A percentile compares a stretch with the other conserved stretches of the same genome.
Evolutionary conservation across 192 early-diverging fungal genomes (phyloP).

Genomic region (Coemansia sp.): DNA sequence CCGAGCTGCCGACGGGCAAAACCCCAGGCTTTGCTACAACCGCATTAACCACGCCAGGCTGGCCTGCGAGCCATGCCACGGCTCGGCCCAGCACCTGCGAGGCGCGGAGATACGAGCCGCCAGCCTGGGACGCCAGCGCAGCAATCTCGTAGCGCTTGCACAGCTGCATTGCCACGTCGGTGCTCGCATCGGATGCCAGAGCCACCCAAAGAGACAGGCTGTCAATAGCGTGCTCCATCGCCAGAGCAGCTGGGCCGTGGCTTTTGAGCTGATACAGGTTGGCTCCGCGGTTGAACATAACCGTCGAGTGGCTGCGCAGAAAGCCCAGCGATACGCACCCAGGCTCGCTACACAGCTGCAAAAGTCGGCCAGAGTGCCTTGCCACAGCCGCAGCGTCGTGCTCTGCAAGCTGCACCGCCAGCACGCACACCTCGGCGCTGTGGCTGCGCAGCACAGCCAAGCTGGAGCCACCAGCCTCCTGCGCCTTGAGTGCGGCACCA

Average conservation of each 20-base stretch:
- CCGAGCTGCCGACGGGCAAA: constrained; percentile 27
- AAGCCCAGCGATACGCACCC: constrained; percentile 17
- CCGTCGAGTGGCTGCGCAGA: constrained; percentile 44
- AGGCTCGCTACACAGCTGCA: constrained; percentile 10
- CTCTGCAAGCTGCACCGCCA: constrained; percentile 25
- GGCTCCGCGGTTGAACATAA: constrained; percentile 44
- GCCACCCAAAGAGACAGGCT: constrained; percentile 28
- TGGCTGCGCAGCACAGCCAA: constrained; percentile 8
- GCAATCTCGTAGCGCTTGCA: constrained; percentile 51
- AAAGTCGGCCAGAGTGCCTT: constrained; percentile 16
- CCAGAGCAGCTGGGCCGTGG: constrained; percentile 15
- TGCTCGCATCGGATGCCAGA: neutral
- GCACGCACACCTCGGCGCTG: constrained; percentile 26
- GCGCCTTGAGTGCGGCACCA: constrained; percentile 36
- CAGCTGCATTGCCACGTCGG: constrained; percentile 27
- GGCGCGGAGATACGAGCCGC: constrained; percentile 8
- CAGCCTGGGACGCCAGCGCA: constrained; percentile 32
- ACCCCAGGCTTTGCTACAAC: neutral
- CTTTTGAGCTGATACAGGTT: constrained; percentile 38
- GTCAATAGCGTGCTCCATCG: constrained; percentile 24
- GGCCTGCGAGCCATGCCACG: constrained; percentile 9
- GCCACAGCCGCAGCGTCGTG: neutral
- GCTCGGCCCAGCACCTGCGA: constrained; percentile 20
- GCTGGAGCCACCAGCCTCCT: constrained; percentile 23
- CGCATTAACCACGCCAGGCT: neutral